phyloP scores from a whole-genome alignment of 2,329 filamentous ascomycete species.

The Arachnomyces sp. region DNA sequence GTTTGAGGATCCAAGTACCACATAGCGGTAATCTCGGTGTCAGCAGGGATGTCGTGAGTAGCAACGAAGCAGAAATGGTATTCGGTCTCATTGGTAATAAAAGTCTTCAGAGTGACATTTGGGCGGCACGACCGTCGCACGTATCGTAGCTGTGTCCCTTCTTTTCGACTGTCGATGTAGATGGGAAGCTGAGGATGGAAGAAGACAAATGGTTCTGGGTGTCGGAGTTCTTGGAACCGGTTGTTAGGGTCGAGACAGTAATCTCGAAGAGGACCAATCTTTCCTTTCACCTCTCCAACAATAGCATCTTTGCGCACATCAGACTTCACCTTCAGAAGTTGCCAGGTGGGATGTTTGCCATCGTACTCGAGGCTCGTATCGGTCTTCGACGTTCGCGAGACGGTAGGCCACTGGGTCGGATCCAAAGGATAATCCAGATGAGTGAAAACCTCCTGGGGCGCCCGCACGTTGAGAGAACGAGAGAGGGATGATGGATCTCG shows the following conservation, averaged over 20 bases:
- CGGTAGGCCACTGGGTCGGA: conserved; percentile 45
- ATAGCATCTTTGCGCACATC: conserved; percentile 46
- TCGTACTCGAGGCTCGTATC: conserved; percentile 42
- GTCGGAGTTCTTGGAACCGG: conserved; percentile 57
- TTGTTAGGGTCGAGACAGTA: conserved; percentile 62
- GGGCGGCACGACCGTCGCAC: conserved; percentile 87
- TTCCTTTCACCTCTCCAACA: conserved; percentile 68
- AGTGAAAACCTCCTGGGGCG: conserved; percentile 63
- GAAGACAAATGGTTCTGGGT: conserved; percentile 64
- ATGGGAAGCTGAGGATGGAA: conserved; percentile 84
- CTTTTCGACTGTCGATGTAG: conserved; percentile 83
- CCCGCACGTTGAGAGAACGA: conserved; percentile 57
- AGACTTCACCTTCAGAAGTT: conserved; percentile 47
- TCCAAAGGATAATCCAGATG: conserved; percentile 50
- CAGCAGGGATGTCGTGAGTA: conserved; percentile 62
- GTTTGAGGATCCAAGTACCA: conserved; percentile 41
- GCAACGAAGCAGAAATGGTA: conserved; percentile 93
- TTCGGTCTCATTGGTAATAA: conserved; percentile 67
- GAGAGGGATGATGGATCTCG: conserved; percentile 63
- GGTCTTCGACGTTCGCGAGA: conserved; percentile 48
- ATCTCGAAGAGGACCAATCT: conserved; percentile 64
- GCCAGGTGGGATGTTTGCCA: conserved; percentile 61
- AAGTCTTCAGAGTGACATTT: conserved; percentile 81
- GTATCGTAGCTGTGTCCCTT: conserved; percentile 80
- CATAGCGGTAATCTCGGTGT: conserved; percentile 41